Evolutionary conservation across 495 filamentous ascomycete species (phyloP).

Genomic region (Bacidia gigantensis): DNA sequence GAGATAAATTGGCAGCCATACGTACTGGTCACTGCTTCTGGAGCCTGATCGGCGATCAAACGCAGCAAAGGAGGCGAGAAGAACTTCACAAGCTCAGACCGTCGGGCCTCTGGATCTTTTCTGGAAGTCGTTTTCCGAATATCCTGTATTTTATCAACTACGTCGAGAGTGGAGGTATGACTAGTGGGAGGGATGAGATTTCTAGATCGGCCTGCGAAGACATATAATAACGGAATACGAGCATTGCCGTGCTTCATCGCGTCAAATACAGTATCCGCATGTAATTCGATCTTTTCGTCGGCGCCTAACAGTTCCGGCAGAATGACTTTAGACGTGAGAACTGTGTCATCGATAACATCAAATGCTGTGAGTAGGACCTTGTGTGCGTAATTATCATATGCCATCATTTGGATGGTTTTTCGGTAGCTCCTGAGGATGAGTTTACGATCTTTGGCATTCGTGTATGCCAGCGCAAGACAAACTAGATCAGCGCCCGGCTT

Average conservation of each 20-base stretch:
- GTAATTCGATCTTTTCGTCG: slow-evolving; percentile 24
- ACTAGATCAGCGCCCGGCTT: slow-evolving; percentile 72
- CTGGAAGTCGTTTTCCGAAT: slow-evolving; percentile 72
- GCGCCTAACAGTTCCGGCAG: slow-evolving; percentile 70
- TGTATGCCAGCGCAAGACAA: slow-evolving; percentile 65
- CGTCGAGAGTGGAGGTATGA: slow-evolving; percentile 43
- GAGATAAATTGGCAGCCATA: slow-evolving; percentile 79
- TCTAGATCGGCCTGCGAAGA: slow-evolving; percentile 57
- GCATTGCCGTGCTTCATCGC: slow-evolving; percentile 56
- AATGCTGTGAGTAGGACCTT: slow-evolving; percentile 69
- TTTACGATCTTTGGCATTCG: slow-evolving; percentile 85
- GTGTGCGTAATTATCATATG: slow-evolving; percentile 63
- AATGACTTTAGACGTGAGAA: slow-evolving; percentile 69
- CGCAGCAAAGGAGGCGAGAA: slow-evolving; percentile 54
- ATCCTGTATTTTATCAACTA: slow-evolving; percentile 61
- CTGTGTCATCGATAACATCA: slow-evolving; percentile 88
- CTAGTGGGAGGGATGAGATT: slow-evolving; percentile 60
- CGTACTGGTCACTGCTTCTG: slow-evolving; percentile 51
- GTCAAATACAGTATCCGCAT: slow-evolving; percentile 41
- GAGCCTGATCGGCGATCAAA: slow-evolving; percentile 52
- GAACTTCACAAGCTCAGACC: slow-evolving; percentile 55
- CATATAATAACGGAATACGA: slow-evolving; percentile 69
- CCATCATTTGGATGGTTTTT: slow-evolving; percentile 69
- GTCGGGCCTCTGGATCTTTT: slow-evolving; percentile 66
- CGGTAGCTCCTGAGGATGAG: slow-evolving; percentile 74